Evolutionary conservation across 139 green algal species (phyloP).

Genomic region (Chlorokybus atmophyticus): DNA sequence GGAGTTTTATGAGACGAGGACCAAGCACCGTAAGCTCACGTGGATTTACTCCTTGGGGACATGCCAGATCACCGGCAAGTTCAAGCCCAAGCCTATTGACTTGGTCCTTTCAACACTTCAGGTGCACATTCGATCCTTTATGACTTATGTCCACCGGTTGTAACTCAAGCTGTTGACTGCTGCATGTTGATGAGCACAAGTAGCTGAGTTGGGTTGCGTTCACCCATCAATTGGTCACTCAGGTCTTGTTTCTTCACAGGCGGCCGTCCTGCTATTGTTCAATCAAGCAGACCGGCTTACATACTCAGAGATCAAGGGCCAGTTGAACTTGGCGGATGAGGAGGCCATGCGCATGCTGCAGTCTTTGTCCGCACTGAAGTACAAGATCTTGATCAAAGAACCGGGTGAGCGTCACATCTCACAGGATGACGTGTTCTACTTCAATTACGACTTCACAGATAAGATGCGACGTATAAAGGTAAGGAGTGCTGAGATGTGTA

Average conservation of each 20-base stretch:
- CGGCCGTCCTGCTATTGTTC: constrained; percentile 76
- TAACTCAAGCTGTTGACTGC: no score
- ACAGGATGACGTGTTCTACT: constrained; percentile 70
- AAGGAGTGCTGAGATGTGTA: neutral
- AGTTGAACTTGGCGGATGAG: constrained; percentile 70
- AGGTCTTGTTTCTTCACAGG: no score
- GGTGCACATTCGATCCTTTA: constrained; percentile 6
- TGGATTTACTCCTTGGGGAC: constrained; percentile 90
- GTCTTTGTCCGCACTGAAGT: constrained; percentile 75
- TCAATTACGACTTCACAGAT: constrained; percentile 81
- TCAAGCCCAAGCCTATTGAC: constrained; percentile 71
- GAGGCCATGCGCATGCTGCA: constrained; percentile 74
- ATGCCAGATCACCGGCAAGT: constrained; percentile 64
- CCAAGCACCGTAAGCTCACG: constrained; percentile 72
- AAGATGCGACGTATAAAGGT: constrained; percentile 80
- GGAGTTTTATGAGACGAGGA: constrained; percentile 60
- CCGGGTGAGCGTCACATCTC: constrained; percentile 51
- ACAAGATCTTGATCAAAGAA: constrained; percentile 76
- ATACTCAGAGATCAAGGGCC: constrained; percentile 63
- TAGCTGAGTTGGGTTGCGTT: no score
- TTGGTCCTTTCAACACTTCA: constrained; percentile 65
- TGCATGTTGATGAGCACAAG: no score
- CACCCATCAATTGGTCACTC: no score
- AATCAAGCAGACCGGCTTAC: constrained; percentile 59
- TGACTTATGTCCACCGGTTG: no score